A percentile compares a stretch with the other conserved stretches of the same genome.
These are phyloP conservation scores for Trichoderma sp. DNA, from an alignment of 2,329 filamentous ascomycete genomes.

Conservation along the genomic window DNA sequence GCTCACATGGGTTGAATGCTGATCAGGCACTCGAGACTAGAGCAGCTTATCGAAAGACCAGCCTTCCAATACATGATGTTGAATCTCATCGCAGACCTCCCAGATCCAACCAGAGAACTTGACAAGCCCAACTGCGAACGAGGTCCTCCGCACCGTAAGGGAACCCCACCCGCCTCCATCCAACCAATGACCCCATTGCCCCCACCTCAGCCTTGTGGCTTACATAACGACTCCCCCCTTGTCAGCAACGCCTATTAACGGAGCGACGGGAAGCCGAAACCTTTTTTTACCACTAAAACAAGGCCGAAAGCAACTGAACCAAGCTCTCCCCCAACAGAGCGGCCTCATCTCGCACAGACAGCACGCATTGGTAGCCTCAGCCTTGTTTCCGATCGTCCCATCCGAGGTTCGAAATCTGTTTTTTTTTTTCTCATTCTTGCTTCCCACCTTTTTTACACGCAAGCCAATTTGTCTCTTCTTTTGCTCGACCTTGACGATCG, in stretches of 20 bases:
- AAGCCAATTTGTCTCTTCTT: background rate
- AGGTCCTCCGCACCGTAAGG: too few relatives aligned
- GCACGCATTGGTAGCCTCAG: background rate
- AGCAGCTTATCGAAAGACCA: too few relatives aligned
- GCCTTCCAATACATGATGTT: too few relatives aligned
- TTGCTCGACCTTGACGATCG: background rate
- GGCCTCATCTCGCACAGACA: background rate
- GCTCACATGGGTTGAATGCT: too few relatives aligned
- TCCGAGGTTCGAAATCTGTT: background rate
- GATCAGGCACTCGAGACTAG: too few relatives aligned
- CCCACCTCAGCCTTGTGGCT: conserved; percentile 3
- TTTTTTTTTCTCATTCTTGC: background rate
- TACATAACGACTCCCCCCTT: background rate
- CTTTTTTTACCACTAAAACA: background rate
- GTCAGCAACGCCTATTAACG: too few relatives aligned
- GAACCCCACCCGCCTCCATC: background rate
- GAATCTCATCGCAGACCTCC: too few relatives aligned
- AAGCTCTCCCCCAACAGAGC: background rate
- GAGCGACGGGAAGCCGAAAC: background rate
- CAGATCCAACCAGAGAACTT: too few relatives aligned
- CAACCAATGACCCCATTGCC: background rate
- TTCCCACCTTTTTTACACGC: background rate
- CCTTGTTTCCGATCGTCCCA: background rate
- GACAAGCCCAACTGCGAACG: too few relatives aligned
- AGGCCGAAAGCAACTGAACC: too few relatives aligned